Evolutionary conservation across 352 stramenopile genomes (phyloP).

Genomic region (Phytophthora litchii): DNA sequence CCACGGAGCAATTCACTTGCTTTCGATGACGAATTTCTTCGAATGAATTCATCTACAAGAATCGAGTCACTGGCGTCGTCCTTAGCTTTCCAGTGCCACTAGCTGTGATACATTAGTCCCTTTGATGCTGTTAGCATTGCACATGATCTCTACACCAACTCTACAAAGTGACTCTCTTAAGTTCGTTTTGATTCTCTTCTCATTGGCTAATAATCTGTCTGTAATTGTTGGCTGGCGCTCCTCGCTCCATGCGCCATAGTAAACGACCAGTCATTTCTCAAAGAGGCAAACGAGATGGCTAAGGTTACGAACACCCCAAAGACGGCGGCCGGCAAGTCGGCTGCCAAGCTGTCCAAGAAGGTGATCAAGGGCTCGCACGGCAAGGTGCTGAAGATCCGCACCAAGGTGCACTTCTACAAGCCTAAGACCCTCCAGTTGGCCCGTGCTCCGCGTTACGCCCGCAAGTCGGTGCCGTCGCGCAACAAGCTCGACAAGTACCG

Average conservation of each 20-base stretch:
- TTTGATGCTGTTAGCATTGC: slow-evolving; percentile 6
- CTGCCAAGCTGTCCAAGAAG: slow-evolving; percentile 93
- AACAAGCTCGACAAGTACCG: slow-evolving; percentile 98
- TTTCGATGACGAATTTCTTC: slow-evolving; percentile 13
- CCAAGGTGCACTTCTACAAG: slow-evolving; percentile 99
- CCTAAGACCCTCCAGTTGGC: slow-evolving; percentile 97
- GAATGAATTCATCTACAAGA: slow-evolving; percentile 27
- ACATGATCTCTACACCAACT: background rate
- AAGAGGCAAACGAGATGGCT: slow-evolving; percentile 81
- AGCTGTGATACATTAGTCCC: slow-evolving; percentile 11
- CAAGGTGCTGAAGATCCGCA: slow-evolving; percentile 98
- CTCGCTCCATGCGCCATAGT: background rate
- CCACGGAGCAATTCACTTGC: slow-evolving; percentile 3
- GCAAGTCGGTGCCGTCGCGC: slow-evolving; percentile 93
- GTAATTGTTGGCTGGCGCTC: slow-evolving; percentile 40
- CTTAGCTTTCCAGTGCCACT: slow-evolving; percentile 3
- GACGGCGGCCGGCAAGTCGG: slow-evolving; percentile 91
- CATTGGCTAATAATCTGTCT: slow-evolving; percentile 22
- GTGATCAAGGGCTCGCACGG: slow-evolving; percentile 96
- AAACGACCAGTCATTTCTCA: slow-evolving; percentile 33
- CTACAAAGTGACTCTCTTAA: slow-evolving; percentile 2
- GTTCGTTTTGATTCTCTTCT: slow-evolving; percentile 3
- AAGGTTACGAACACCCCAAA: slow-evolving; percentile 67
- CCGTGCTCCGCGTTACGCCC: slow-evolving; percentile 96
- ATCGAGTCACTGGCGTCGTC: slow-evolving; percentile 22